These are phyloP conservation scores for Cucumis sativus DNA, from an alignment of 306 rosid species.

Conservation along the genomic window DNA sequence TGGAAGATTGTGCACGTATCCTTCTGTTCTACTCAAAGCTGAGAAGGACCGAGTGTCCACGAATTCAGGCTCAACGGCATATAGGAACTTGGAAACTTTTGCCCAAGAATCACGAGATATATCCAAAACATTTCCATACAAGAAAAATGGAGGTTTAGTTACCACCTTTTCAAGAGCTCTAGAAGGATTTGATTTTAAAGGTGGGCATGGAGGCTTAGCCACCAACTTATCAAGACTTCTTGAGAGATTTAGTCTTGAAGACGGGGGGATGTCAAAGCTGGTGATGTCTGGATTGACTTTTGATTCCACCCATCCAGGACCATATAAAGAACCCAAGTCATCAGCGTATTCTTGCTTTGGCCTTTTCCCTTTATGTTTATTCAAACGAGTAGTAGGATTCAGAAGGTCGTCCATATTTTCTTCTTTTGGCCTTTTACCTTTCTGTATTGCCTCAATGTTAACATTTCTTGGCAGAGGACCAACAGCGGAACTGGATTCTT, in stretches of 20 bases:
- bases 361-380: constrained; percentile 38
- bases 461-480: constrained; percentile 20
- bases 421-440: constrained; percentile 49
- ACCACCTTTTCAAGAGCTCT: constrained; percentile 29
- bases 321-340: constrained; percentile 21
- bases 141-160: constrained; percentile 65
- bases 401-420: constrained; percentile 27
- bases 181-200: constrained; percentile 23
- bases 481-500: constrained; percentile 17
- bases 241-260: constrained; percentile 25
- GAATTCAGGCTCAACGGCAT: constrained; percentile 65
- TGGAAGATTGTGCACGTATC: constrained; percentile 88
- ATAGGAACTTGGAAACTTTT: constrained; percentile 61
- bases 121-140: constrained; percentile 50
- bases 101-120: constrained; percentile 51
- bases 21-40: constrained; percentile 66
- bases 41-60: constrained; percentile 56
- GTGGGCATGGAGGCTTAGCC: constrained; percentile 47
- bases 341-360: constrained; percentile 48
- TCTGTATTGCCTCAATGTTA: constrained; percentile 19
- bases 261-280: constrained; percentile 17
- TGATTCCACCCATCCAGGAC: constrained; percentile 42
- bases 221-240: constrained; percentile 28
- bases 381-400: constrained; percentile 10
- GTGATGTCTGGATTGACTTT: constrained; percentile 26